A percentile compares a stretch with the other conserved stretches of the same genome.
phyloP scores from a whole-genome alignment of 768 basidiomycete species.

The Boletus subparvulus region DNA sequence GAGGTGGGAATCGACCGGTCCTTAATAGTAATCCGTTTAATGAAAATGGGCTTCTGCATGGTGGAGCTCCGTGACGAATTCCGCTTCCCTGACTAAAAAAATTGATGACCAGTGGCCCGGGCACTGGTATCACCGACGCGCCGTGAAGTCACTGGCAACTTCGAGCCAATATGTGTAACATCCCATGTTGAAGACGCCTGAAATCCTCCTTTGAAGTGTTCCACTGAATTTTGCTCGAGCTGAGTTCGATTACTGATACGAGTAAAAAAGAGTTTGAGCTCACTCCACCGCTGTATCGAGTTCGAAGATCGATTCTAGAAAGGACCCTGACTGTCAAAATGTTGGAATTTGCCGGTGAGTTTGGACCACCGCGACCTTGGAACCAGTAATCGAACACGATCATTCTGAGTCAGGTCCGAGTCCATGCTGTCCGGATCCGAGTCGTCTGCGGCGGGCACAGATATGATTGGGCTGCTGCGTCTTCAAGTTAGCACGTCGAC shows the following conservation, averaged over 20 bases:
- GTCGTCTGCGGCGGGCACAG: not conserved
- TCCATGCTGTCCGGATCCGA: not conserved
- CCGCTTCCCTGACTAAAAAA: not conserved
- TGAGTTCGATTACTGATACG: not conserved
- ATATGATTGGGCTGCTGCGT: too few species aligned
- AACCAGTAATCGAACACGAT: not conserved
- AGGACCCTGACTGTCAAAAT: not conserved
- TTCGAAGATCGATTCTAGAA: not conserved
- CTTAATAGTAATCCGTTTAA: slow-evolving; percentile 16
- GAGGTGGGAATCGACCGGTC: slow-evolving; percentile 24
- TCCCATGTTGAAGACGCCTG: not conserved
- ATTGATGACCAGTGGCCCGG: not conserved
- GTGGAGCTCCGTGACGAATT: slow-evolving; percentile 2
- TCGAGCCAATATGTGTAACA: too few species aligned
- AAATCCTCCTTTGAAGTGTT: not conserved
- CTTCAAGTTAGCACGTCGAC: too few species aligned
- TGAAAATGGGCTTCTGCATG: slow-evolving; percentile 16
- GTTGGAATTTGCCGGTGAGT: not conserved
- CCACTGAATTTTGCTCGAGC: not conserved
- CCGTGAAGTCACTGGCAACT: too few species aligned
- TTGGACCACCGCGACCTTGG: not conserved
- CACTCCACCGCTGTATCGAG: not conserved
- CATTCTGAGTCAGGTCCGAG: not conserved
- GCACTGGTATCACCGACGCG: not conserved
- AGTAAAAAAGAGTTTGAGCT: not conserved